phyloP scores from a whole-genome alignment of 768 basidiomycete genomes.

The Xanthoconium purpureum region DNA sequence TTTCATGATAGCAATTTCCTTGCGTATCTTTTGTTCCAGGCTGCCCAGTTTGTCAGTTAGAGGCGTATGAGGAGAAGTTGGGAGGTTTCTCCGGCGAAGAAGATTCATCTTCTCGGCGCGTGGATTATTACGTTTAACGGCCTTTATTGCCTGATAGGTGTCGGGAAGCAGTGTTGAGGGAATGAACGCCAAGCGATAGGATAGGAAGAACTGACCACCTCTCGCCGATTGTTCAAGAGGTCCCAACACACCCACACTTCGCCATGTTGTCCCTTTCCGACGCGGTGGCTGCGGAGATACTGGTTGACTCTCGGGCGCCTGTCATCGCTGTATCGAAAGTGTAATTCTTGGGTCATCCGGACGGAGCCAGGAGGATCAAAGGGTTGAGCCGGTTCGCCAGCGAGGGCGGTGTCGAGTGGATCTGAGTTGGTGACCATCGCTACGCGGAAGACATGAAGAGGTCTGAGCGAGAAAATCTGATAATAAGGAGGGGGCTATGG shows the following conservation, averaged over 20 bases:
- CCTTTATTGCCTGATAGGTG: conserved; percentile 68
- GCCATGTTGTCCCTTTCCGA: conserved; percentile 90
- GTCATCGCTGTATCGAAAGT: conserved; percentile 39
- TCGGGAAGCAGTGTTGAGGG: conserved; percentile 8
- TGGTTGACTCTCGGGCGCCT: conserved; percentile 70
- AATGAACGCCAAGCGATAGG: conserved; percentile 3
- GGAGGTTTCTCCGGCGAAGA: conserved; percentile 47
- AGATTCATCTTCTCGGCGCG: conserved; percentile 61
- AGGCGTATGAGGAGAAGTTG: conserved; percentile 44
- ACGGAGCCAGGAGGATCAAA: conserved; percentile 45
- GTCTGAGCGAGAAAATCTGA: conserved; percentile 5
- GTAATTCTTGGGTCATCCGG: conserved; percentile 46
- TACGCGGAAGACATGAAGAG: conserved; percentile 29
- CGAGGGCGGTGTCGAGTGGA: conserved; percentile 28
- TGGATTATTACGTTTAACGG: conserved; percentile 68
- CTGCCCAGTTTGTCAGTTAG: conserved; percentile 68
- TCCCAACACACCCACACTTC: conserved; percentile 76
- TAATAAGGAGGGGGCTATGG: conserved; percentile 13
- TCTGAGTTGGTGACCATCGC: conserved; percentile 25
- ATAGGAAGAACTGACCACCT: conserved; percentile 38
- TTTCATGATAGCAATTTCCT: conserved; percentile 99
- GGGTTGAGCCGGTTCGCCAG: conserved; percentile 35
- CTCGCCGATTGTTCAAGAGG: conserved; percentile 45
- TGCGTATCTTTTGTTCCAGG: conserved; percentile 79
- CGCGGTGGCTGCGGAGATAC: conserved; percentile 70